Base-by-base conservation (phyloP, 164 flowering plant species). In the Litsea cubeba region DNA sequence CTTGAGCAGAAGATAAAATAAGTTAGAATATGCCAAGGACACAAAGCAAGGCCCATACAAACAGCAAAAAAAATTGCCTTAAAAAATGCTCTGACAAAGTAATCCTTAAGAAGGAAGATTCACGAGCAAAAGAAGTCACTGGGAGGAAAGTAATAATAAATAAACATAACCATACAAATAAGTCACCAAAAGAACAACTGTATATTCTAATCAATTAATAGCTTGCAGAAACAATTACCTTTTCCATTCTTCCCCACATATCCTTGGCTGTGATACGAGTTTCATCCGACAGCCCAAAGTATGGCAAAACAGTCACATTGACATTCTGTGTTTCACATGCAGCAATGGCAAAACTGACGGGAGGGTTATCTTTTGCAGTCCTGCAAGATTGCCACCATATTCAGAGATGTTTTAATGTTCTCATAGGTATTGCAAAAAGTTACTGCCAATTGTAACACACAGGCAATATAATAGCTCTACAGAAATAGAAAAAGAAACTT, bases 261-360 rank as follows among this genome's bases (percentile, higher is more conserved):
- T 85, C 92, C 76, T 90, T 93, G 60, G 98, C 96, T 15, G 96
- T 91, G 30, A 85, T 24, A 49, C 30, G 63, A 77, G 86, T 85
- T 74, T 84, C 88, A 77, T 86, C 97, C 35, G 90, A 81, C 73
- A 95, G 75, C 28, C 94, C 91, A 86, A 95, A 95, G 76, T 83
- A 85, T 51, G 99, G 99, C 67, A 89, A 82, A 77, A 89, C 97
- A 70, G 99, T 87, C 50, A 95, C 98, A 83, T 76, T 86, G 1
- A 91, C 98, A 78, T 91, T 92, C 82, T 91, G 95, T 68, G 99
- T 95, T 81, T 91, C 97, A 80, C 93, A 84, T 50, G 99, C 95
- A 81, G 99, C 97, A 66, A 95, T 79, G 28, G 98, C 91, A 84
- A 93, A 95, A 57, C 98, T 95, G 67, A 91, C 98, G 40, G 99